Conservation (phyloP, 108 stramenopile species). For the Aureococcus anophagefferens region DNA sequence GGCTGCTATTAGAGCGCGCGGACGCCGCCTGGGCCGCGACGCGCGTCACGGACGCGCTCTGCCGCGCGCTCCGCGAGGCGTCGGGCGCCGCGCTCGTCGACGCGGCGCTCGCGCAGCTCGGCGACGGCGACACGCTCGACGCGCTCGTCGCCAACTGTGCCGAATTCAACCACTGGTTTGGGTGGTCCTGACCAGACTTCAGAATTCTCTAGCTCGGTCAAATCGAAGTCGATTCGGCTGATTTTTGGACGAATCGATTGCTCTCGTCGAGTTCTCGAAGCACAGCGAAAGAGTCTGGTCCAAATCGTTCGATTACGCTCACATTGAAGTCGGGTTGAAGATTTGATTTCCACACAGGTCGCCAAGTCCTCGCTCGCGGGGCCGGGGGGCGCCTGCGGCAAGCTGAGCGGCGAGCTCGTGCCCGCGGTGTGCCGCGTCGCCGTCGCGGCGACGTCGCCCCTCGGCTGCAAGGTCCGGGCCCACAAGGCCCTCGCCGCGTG, state of each 20-base stretch:
- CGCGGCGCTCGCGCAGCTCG: background rate
- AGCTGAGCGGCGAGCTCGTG: constrained; percentile 12
- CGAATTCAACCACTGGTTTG: too few species aligned
- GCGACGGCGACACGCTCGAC: background rate
- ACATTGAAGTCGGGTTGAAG: too few species aligned
- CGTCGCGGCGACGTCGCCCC: constrained; percentile 10
- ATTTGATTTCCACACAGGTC: too few species aligned
- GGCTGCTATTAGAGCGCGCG: background rate
- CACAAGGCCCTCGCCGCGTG: constrained; percentile 26
- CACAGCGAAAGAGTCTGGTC: too few species aligned
- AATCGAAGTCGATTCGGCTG: too few species aligned
- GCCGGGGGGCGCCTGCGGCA: background rate
- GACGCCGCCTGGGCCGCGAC: constrained; percentile 5
- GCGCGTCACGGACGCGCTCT: background rate
- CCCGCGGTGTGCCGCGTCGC: constrained; percentile 25
- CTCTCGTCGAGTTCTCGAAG: too few species aligned
- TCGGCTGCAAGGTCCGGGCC: constrained; percentile 16
- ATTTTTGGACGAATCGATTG: too few species aligned
- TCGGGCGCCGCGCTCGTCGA: background rate
- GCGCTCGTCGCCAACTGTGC: constrained; percentile 8
- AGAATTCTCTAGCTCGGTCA: too few species aligned
- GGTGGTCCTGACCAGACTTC: too few species aligned
- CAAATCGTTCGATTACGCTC: too few species aligned
- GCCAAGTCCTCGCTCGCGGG: constrained; percentile 19
- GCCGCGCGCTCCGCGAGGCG: background rate